These are phyloP conservation scores for Tilletia indica DNA, from an alignment of 1,284 basidiomycete genomes.

Conservation along the genomic window DNA sequence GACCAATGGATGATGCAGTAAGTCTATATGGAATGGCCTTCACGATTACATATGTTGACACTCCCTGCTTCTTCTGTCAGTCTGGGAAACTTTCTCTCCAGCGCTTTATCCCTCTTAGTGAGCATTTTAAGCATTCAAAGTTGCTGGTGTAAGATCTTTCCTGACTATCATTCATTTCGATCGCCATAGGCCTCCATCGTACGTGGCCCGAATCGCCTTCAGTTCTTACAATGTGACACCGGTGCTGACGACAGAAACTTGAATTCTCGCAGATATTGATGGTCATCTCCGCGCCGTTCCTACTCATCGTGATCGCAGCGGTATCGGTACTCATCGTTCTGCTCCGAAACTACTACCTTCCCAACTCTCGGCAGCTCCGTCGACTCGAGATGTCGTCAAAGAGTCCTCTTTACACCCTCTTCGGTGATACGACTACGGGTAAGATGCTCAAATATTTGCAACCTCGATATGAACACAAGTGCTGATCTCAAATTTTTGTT, in stretches of 20 bases:
- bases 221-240: too few species aligned
- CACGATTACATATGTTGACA: too few species aligned
- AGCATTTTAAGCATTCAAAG: not conserved
- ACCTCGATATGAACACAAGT: not conserved
- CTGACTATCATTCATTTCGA: too few species aligned
- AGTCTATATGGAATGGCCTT: not conserved
- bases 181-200: not conserved
- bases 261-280: conserved; percentile 23
- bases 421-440: conserved; percentile 26
- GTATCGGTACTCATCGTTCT: conserved; percentile 19
- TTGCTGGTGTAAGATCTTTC: too few species aligned
- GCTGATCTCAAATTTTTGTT: too few species aligned
- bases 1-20: conserved; percentile 9
- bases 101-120: not conserved
- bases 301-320: conserved; percentile 23
- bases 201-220: not conserved
- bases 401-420: conserved; percentile 37
- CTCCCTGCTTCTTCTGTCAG: not conserved
- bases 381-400: conserved; percentile 40
- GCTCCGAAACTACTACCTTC: conserved; percentile 38
- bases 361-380: conserved; percentile 36
- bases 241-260: too few species aligned
- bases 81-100: not conserved
- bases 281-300: conserved; percentile 36
- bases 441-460: not conserved